Evolutionary conservation across 140 eudicot species (phyloP).

Genomic region (Anethum foeniculum): DNA sequence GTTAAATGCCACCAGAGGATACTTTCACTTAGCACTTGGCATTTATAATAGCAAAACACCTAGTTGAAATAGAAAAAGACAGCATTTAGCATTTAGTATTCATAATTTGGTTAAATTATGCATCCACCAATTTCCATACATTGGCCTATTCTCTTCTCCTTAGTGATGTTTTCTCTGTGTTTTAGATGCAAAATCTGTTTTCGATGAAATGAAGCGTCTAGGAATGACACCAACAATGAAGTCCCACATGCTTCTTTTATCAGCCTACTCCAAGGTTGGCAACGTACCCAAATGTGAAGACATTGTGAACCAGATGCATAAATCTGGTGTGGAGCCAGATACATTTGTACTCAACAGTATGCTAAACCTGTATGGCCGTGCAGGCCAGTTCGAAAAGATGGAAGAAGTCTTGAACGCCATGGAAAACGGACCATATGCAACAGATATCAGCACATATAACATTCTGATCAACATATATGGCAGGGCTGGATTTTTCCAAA

Average conservation of each 20-base stretch:
- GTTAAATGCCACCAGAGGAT: not conserved
- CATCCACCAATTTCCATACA: not conserved
- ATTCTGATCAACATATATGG: constrained; percentile 81
- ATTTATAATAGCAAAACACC: not conserved
- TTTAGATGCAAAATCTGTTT: constrained; percentile 72
- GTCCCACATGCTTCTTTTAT: constrained; percentile 83
- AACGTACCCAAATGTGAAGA: constrained; percentile 73
- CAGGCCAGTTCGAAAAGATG: constrained; percentile 80
- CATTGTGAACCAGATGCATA: constrained; percentile 59
- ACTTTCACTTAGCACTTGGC: not conserved
- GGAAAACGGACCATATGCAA: constrained; percentile 44
- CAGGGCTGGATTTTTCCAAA: constrained; percentile 68
- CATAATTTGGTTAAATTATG: no score
- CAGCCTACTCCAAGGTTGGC: constrained; percentile 70
- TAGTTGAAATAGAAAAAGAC: not conserved
- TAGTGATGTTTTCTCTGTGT: constrained; percentile 2
- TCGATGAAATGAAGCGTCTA: constrained; percentile 66
- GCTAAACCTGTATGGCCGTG: constrained; percentile 68
- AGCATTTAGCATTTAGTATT: not conserved
- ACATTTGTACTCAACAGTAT: constrained; percentile 71
- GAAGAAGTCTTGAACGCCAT: constrained; percentile 69
- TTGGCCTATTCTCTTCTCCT: not conserved
- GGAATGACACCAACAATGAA: constrained; percentile 84
- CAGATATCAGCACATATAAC: constrained; percentile 86
- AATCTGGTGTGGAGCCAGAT: constrained; percentile 65